Evolutionary conservation across 2,329 filamentous ascomycete species (phyloP).

Genomic region (Pseudogymnoascus sp.): DNA sequence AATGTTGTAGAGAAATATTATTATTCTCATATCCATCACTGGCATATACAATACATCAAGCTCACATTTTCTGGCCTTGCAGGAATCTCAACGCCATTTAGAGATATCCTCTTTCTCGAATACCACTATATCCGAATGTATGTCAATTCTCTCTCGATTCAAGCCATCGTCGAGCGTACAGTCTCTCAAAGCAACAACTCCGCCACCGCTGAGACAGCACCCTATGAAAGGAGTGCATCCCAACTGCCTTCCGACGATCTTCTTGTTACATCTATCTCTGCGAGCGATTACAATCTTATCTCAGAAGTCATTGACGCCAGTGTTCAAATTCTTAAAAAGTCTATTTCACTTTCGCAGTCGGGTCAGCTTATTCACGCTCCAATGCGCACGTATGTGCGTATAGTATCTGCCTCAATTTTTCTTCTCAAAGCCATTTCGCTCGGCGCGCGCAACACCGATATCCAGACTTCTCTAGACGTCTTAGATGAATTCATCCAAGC

Average conservation of each 20-base stretch:
- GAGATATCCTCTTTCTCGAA: slow-evolving; percentile 43
- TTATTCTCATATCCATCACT: neutral
- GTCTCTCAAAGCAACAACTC: slow-evolving; percentile 31
- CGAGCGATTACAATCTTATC: slow-evolving; percentile 48
- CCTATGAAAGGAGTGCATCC: neutral
- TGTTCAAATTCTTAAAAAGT: slow-evolving; percentile 44
- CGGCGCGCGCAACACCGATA: slow-evolving; percentile 11
- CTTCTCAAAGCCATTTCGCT: slow-evolving; percentile 18
- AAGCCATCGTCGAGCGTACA: slow-evolving; percentile 50
- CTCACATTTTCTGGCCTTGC: neutral
- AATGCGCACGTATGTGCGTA: slow-evolving; percentile 46
- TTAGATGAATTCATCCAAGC: slow-evolving; percentile 11
- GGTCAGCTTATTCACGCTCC: slow-evolving; percentile 44
- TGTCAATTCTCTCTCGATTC: slow-evolving; percentile 45
- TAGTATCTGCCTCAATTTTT: slow-evolving; percentile 50
- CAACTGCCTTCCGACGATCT: neutral
- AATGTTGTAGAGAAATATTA: neutral
- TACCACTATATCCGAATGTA: slow-evolving; percentile 40
- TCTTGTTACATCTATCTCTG: slow-evolving; percentile 38
- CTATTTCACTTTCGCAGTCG: slow-evolving; percentile 41
- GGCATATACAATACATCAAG: slow-evolving; percentile 22
- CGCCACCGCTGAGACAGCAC: slow-evolving; percentile 29
- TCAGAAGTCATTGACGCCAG: slow-evolving; percentile 50
- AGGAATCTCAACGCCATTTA: neutral
- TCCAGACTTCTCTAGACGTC: slow-evolving; percentile 12